A percentile compares a stretch with the other conserved stretches of the same genome.
These are phyloP conservation scores for Sanghuangporus baumii DNA, from an alignment of 1,284 basidiomycete genomes.

Conservation along the genomic window DNA sequence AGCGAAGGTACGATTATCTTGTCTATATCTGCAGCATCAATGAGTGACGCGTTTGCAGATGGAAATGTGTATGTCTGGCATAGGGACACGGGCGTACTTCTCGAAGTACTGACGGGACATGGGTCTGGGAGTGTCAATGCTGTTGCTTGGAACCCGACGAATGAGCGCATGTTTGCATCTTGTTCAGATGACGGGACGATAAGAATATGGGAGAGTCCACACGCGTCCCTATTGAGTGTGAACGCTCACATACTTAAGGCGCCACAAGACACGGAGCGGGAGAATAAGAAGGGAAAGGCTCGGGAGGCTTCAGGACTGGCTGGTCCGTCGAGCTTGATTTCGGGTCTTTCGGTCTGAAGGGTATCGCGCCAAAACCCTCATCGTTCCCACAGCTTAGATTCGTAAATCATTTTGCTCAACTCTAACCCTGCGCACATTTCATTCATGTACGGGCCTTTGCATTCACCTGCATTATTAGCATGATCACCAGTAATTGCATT, in stretches of 20 bases:
- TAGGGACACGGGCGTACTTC: constrained; percentile 72
- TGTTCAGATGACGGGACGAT: constrained; percentile 86
- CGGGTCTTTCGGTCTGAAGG: constrained; percentile 8
- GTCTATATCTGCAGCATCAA: not conserved
- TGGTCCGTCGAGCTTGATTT: constrained; percentile 22
- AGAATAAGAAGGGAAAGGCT: constrained; percentile 67
- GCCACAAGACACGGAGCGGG: constrained; percentile 24
- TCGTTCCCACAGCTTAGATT: not conserved
- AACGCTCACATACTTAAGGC: not conserved
- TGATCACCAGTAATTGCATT: constrained; percentile 6
- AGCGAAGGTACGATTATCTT: constrained; percentile 72
- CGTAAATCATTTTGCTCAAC: not conserved
- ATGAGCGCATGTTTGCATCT: constrained; percentile 87
- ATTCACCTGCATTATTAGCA: constrained; percentile 10
- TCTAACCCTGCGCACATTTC: not conserved
- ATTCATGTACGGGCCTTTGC: constrained; percentile 5
- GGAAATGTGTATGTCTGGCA: constrained; percentile 95
- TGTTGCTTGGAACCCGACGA: constrained; percentile 92
- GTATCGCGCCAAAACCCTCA: not conserved
- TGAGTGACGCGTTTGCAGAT: constrained; percentile 41
- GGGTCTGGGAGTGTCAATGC: constrained; percentile 86
- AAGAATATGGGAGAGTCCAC: constrained; percentile 75
- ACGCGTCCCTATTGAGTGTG: constrained; percentile 24
- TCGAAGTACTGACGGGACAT: constrained; percentile 85
- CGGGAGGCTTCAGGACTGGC: constrained; percentile 44